These are phyloP conservation scores for Boletus speciosus DNA, from an alignment of 768 basidiomycete species.

Conservation along the genomic window DNA sequence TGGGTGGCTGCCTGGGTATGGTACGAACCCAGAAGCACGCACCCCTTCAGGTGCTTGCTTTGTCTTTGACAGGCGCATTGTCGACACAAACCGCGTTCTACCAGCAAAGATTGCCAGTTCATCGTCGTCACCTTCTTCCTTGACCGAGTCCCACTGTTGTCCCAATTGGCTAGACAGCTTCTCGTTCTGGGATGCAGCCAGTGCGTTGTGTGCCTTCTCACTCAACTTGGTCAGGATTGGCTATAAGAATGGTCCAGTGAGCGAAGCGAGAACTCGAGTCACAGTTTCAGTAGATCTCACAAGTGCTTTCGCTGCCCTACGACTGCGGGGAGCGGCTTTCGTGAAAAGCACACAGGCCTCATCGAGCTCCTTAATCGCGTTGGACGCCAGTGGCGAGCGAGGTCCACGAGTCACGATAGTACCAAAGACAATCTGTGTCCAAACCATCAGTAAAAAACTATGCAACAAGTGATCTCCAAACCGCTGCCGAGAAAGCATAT, in stretches of 20 bases:
- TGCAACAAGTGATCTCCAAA: conserved; percentile 23
- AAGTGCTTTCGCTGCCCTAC: conserved; percentile 61
- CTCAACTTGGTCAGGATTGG: conserved; percentile 56
- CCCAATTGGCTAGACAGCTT: conserved; percentile 30
- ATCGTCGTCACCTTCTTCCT: conserved; percentile 52
- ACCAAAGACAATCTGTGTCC: conserved; percentile 65
- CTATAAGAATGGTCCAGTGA: conserved; percentile 24
- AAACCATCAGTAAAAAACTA: conserved; percentile 1
- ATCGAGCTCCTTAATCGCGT: conserved; percentile 69
- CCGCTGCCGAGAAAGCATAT: conserved; percentile 53
- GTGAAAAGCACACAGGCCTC: conserved; percentile 64
- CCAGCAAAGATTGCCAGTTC: conserved; percentile 71
- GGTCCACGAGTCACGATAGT: conserved; percentile 76
- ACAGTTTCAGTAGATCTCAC: conserved; percentile 36
- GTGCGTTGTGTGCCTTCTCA: conserved; percentile 63
- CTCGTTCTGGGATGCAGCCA: conserved; percentile 42
- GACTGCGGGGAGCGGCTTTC: conserved; percentile 54
- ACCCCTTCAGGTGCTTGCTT: conserved; percentile 7
- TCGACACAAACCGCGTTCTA: conserved; percentile 57
- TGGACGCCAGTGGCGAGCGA: conserved; percentile 58
- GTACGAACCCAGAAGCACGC: conserved; percentile 3
- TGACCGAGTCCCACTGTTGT: conserved; percentile 46
- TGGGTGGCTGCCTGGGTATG: not conserved
- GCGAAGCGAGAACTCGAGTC: not conserved
- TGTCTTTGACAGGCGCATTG: conserved; percentile 33